Percentiles rank a stretch among this genome's conserved stretches.
These are phyloP conservation scores for Dendrothele bispora DNA, from an alignment of 768 basidiomycete species.

Conservation along the genomic window DNA sequence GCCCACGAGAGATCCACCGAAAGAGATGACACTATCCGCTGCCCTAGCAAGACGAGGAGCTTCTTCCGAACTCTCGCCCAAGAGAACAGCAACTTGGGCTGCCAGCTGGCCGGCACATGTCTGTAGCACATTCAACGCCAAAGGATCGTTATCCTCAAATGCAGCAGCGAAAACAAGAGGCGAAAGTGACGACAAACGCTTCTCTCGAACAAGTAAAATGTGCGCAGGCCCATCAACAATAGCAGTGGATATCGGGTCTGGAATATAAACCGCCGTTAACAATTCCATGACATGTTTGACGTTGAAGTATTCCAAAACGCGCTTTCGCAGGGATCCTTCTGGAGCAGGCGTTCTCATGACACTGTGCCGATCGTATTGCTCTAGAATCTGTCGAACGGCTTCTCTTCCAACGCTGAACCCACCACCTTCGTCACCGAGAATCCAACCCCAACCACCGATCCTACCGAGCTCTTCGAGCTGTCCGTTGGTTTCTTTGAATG, in stretches of 20 bases:
- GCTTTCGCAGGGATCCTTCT: conserved; percentile 40
- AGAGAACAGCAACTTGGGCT: conserved; percentile 54
- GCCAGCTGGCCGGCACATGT: conserved; percentile 55
- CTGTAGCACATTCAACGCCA: conserved; percentile 61
- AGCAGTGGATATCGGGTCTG: conserved; percentile 44
- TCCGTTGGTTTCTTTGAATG: conserved; percentile 48
- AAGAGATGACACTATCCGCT: conserved; percentile 60
- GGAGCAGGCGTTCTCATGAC: conserved; percentile 29
- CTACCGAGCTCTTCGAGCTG: conserved; percentile 64
- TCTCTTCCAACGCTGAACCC: conserved; percentile 81
- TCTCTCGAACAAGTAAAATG: conserved; percentile 53
- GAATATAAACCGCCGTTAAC: conserved; percentile 60
- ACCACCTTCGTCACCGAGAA: conserved; percentile 82
- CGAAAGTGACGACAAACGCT: conserved; percentile 70
- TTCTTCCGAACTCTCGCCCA: conserved; percentile 35
- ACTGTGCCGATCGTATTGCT: conserved; percentile 52
- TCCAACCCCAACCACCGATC: conserved; percentile 83
- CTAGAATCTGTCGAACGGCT: conserved; percentile 65
- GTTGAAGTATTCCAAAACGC: conserved; percentile 56
- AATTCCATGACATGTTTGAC: conserved; percentile 62
- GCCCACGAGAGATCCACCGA: conserved; percentile 79
- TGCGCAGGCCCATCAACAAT: conserved; percentile 24
- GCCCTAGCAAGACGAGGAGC: conserved; percentile 46
- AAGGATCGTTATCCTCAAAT: conserved; percentile 64
- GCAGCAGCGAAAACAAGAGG: conserved; percentile 80